These are phyloP conservation scores for Toxicodendron radicans DNA, from an alignment of 345 rosid genomes.

Conservation along the genomic window DNA sequence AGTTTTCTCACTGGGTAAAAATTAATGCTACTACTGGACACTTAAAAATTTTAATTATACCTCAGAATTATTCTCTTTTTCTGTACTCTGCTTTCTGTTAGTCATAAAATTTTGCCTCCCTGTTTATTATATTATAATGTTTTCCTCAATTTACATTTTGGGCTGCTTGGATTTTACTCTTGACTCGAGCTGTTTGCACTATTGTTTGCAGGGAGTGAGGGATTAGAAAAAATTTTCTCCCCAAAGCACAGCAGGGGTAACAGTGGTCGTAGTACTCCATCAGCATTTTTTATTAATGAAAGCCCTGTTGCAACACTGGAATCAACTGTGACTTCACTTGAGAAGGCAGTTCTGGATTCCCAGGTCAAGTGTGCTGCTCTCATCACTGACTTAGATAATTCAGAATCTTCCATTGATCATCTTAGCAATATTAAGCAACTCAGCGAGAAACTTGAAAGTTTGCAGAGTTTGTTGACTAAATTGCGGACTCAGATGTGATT, in stretches of 20 bases:
- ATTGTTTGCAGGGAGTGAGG: slow-evolving; percentile 67
- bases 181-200: background rate
- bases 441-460: slow-evolving; percentile 58
- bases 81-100: background rate
- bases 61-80: background rate
- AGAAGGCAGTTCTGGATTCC: slow-evolving; percentile 65
- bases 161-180: background rate
- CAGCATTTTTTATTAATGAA: slow-evolving; percentile 31
- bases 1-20: background rate
- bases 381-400: slow-evolving; percentile 32
- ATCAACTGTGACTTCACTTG: slow-evolving; percentile 67
- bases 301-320: slow-evolving; percentile 28
- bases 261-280: slow-evolving; percentile 43
- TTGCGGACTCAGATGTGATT: slow-evolving; percentile 61
- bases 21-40: background rate
- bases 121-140: background rate
- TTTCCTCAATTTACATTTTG: background rate
- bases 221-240: slow-evolving; percentile 76
- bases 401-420: slow-evolving; percentile 41
- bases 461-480: slow-evolving; percentile 60
- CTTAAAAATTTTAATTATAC: background rate
- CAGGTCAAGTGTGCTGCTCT: slow-evolving; percentile 65
- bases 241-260: slow-evolving; percentile 47
- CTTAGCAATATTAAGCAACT: slow-evolving; percentile 50
- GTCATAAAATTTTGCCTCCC: too few species aligned